Evolutionary conservation across 768 basidiomycete species (phyloP).

Genomic region (Auricularia sp.): DNA sequence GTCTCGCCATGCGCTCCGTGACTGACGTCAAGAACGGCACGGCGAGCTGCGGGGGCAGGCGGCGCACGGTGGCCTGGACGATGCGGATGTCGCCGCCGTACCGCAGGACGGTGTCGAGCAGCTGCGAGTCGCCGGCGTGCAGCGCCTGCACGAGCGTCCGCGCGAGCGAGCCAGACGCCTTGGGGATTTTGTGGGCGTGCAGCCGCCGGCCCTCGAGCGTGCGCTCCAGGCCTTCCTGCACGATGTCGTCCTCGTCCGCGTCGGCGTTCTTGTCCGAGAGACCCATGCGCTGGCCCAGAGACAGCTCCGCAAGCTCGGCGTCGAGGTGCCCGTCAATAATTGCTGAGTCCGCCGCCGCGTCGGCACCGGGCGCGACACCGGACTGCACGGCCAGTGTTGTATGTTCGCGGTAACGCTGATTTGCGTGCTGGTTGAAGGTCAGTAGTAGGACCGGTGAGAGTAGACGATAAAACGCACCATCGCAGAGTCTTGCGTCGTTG

Average conservation of each 20-base stretch:
- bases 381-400: conserved; percentile 52
- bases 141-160: conserved; percentile 92
- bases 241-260: conserved; percentile 24
- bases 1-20: conserved; percentile 77
- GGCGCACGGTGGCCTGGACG: conserved; percentile 77
- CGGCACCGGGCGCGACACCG: conserved; percentile 57
- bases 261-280: conserved; percentile 36
- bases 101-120: conserved; percentile 82
- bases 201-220: neutral
- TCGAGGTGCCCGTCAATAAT: conserved; percentile 62
- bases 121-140: conserved; percentile 82
- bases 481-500: conserved; percentile 12
- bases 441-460: neutral
- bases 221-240: conserved; percentile 1
- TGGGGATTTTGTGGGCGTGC: neutral
- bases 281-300: conserved; percentile 81
- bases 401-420: conserved; percentile 60
- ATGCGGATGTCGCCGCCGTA: conserved; percentile 54
- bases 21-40: conserved; percentile 80
- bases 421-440: conserved; percentile 22
- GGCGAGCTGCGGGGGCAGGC: conserved; percentile 78
- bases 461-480: conserved; percentile 1
- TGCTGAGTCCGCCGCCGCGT: conserved; percentile 40
- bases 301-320: conserved; percentile 80
- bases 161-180: conserved; percentile 77